Evolutionary conservation across 495 filamentous ascomycete species (phyloP).

Genomic region (Lepraria neglecta): DNA sequence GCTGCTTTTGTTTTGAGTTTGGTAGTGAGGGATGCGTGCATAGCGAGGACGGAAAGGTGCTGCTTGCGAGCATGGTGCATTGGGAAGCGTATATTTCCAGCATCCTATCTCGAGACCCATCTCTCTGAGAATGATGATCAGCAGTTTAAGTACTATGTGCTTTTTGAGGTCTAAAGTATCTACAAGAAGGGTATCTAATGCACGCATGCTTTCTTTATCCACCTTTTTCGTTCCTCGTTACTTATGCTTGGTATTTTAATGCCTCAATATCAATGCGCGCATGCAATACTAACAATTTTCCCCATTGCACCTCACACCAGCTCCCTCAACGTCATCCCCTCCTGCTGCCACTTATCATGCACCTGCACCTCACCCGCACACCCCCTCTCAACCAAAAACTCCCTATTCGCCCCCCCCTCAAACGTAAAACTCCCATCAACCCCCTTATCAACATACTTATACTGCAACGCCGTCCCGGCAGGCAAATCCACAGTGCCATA

Average conservation of each 20-base stretch:
- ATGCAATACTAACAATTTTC: too few relatives aligned
- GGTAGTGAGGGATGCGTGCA: neutral
- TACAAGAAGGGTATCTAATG: too few relatives aligned
- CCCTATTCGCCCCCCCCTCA: constrained; percentile 60
- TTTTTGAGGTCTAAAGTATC: too few relatives aligned
- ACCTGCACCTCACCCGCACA: constrained; percentile 33
- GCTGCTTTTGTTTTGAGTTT: neutral
- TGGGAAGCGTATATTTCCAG: neutral
- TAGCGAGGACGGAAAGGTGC: constrained; percentile 12
- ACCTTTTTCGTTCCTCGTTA: too few relatives aligned
- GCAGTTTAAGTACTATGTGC: neutral
- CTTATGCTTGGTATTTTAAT: too few relatives aligned
- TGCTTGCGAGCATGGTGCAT: neutral
- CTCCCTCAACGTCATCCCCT: neutral
- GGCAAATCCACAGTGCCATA: constrained; percentile 44
- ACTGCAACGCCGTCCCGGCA: constrained; percentile 50
- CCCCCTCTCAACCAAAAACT: constrained; percentile 46
- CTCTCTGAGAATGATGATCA: too few relatives aligned
- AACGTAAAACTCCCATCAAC: constrained; percentile 43
- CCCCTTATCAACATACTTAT: constrained; percentile 61
- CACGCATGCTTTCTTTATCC: too few relatives aligned
- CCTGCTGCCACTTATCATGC: constrained; percentile 13
- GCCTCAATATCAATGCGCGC: too few relatives aligned
- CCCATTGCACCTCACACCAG: neutral
- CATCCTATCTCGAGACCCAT: neutral